phyloP scores from a whole-genome alignment of 2,329 filamentous ascomycete species.

The Colletotrichum incanum region DNA sequence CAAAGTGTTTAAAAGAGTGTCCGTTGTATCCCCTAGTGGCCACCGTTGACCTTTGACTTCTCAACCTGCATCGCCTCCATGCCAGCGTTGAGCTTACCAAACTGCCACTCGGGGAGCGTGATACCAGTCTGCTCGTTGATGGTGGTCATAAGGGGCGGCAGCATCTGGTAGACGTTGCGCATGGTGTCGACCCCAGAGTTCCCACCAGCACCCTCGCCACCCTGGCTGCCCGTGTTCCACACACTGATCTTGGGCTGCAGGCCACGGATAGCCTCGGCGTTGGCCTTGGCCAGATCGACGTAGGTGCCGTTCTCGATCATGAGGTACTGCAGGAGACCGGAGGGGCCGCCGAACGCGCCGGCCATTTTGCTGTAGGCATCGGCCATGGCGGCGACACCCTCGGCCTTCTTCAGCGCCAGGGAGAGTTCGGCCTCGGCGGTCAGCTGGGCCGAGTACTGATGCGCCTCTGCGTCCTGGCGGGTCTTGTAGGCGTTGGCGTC shows the following conservation, averaged over 20 bases:
- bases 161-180: constrained; percentile 86
- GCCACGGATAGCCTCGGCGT: constrained; percentile 81
- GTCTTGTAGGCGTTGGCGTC: constrained; percentile 66
- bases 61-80: constrained; percentile 50
- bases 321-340: constrained; percentile 85
- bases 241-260: constrained; percentile 91
- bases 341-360: constrained; percentile 82
- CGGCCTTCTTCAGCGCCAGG: constrained; percentile 79
- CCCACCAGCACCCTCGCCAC: constrained; percentile 57
- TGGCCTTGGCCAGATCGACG: constrained; percentile 83
- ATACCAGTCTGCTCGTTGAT: constrained; percentile 94
- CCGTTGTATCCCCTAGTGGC: neutral
- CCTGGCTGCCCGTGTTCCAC: constrained; percentile 83
- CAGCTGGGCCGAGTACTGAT: constrained; percentile 57
- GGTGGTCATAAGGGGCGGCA: constrained; percentile 86
- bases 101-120: constrained; percentile 83
- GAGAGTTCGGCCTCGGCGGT: constrained; percentile 74
- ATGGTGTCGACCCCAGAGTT: constrained; percentile 72
- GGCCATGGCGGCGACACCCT: constrained; percentile 83
- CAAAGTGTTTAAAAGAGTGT: neutral
- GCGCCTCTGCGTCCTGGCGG: constrained; percentile 60
- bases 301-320: constrained; percentile 91
- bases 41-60: constrained; percentile 30
- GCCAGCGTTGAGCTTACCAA: constrained; percentile 62
- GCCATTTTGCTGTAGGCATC: constrained; percentile 83